phyloP scores from a whole-genome alignment of 2,329 filamentous ascomycete species.

The Volutella citrinella region DNA sequence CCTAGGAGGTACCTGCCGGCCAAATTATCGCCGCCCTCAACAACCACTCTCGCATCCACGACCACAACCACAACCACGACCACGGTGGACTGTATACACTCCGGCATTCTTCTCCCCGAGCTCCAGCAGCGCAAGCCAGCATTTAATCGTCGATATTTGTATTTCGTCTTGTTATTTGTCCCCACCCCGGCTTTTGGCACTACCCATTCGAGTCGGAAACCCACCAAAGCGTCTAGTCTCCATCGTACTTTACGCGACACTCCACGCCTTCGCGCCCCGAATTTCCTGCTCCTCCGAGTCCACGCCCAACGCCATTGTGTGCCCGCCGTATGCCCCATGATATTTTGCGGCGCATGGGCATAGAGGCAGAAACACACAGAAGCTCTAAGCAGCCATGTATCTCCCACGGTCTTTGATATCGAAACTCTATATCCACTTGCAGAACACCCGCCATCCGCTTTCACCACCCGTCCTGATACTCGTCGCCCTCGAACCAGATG shows the following conservation, averaged over 20 bases:
- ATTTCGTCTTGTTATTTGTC: background rate
- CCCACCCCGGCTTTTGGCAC: background rate
- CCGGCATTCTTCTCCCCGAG: background rate
- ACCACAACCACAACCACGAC: no score
- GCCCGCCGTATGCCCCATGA: slow-evolving; percentile 21
- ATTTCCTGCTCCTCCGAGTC: slow-evolving; percentile 9
- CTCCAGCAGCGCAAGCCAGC: background rate
- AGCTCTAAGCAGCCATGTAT: slow-evolving; percentile 65
- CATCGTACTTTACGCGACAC: slow-evolving; percentile 22
- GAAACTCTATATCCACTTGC: slow-evolving; percentile 86
- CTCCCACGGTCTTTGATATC: slow-evolving; percentile 86
- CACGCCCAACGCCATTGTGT: slow-evolving; percentile 6
- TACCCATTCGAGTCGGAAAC: background rate
- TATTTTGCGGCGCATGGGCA: slow-evolving; percentile 13
- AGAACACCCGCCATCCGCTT: slow-evolving; percentile 81
- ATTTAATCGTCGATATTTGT: no score
- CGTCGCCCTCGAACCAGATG: slow-evolving; percentile 90
- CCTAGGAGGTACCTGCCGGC: slow-evolving; percentile 13
- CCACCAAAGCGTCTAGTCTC: no score
- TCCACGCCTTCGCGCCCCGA: slow-evolving; percentile 13
- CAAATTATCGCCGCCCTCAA: slow-evolving; percentile 8
- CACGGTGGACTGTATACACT: no score
- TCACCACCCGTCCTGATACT: slow-evolving; percentile 89
- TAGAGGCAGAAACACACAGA: slow-evolving; percentile 14
- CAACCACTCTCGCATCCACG: slow-evolving; percentile 1